Evolutionary conservation across 1,284 basidiomycete genomes (phyloP).

Genomic region (Ganoderma lucidum): DNA sequence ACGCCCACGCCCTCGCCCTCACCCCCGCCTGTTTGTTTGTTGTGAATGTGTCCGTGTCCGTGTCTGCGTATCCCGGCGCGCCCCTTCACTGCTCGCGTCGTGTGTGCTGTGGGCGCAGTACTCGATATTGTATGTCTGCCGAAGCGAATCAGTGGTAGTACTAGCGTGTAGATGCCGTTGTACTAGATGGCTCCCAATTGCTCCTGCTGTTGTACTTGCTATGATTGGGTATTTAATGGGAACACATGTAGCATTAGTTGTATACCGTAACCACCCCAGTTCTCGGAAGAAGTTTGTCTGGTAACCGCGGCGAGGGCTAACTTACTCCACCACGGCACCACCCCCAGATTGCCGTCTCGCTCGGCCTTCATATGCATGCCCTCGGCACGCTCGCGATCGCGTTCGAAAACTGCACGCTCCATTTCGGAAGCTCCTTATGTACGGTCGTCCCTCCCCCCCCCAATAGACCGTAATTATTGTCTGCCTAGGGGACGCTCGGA

Average conservation of each 20-base stretch:
- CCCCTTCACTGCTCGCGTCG: neutral
- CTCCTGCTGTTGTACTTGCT: constrained; percentile 11
- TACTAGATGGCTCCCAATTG: constrained; percentile 10
- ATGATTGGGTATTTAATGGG: constrained; percentile 14
- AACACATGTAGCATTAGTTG: constrained; percentile 22
- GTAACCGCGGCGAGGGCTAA: neutral
- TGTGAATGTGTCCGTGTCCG: neutral
- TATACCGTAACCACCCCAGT: constrained; percentile 4
- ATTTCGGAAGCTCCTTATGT: too few species aligned
- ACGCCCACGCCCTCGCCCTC: too few species aligned
- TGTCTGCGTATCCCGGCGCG: too few species aligned
- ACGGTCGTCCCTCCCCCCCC: too few species aligned
- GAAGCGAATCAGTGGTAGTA: constrained; percentile 20
- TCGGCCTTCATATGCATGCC: too few species aligned
- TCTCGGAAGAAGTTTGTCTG: neutral
- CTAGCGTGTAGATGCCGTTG: constrained; percentile 9
- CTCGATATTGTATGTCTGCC: constrained; percentile 16
- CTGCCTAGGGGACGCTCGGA: too few species aligned
- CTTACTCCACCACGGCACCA: too few species aligned
- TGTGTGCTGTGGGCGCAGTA: constrained; percentile 1
- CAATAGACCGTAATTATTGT: too few species aligned
- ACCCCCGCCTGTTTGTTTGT: neutral
- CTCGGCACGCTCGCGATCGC: too few species aligned
- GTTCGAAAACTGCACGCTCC: too few species aligned
- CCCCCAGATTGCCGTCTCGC: too few species aligned